Evolutionary conservation across 768 basidiomycete genomes (phyloP).

Genomic region (Atractiella rhizophila): DNA sequence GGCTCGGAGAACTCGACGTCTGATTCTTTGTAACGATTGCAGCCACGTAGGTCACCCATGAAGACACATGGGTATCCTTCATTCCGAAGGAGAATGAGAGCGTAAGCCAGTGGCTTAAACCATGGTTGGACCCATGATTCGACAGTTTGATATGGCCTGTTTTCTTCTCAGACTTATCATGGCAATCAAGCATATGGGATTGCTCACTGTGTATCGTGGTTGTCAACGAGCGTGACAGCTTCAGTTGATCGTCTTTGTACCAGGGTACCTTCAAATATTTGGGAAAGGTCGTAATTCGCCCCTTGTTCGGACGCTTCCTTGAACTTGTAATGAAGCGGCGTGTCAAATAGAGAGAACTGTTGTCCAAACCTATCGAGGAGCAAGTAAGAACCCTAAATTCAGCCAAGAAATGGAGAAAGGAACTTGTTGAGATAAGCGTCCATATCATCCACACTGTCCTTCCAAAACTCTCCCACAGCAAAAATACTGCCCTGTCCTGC

Average conservation of each 20-base stretch:
- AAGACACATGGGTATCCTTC: constrained; percentile 24
- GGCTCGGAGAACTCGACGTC: too few species aligned
- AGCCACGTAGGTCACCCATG: constrained; percentile 23
- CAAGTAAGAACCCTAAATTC: background rate
- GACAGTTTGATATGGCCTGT: constrained; percentile 23
- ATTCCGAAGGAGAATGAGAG: constrained; percentile 23
- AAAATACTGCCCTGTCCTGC: constrained; percentile 20
- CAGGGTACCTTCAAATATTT: constrained; percentile 25
- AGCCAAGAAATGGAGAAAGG: background rate
- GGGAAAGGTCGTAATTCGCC: constrained; percentile 22
- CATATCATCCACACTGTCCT: constrained; percentile 7
- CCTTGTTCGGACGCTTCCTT: constrained; percentile 21
- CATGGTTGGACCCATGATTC: constrained; percentile 22
- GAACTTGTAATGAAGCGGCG: constrained; percentile 24
- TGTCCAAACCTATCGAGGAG: constrained; percentile 21
- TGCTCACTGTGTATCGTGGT: constrained; percentile 2
- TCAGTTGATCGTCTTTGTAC: constrained; percentile 23
- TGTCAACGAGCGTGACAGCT: constrained; percentile 21
- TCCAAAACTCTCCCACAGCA: constrained; percentile 25
- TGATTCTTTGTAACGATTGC: constrained; percentile 22
- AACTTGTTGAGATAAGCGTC: constrained; percentile 5
- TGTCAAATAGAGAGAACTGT: constrained; percentile 25
- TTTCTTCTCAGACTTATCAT: too few species aligned
- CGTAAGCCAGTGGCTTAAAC: constrained; percentile 26
- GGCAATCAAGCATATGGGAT: background rate